Evolutionary conservation across 2,329 filamentous ascomycete species (phyloP).

Genomic region (Teratosphaeria zuluensis): DNA sequence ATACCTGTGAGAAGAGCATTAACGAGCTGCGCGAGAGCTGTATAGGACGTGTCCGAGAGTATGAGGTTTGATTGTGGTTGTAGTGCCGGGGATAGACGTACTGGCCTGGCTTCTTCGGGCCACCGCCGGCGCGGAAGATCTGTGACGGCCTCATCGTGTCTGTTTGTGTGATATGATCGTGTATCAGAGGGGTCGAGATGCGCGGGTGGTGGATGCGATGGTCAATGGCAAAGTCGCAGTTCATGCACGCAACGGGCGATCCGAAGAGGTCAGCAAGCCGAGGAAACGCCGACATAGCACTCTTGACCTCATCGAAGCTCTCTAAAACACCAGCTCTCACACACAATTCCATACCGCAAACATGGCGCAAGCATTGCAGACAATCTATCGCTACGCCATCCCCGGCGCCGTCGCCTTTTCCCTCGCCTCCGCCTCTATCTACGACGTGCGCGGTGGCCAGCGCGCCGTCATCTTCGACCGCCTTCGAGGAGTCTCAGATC

Average conservation of each 20-base stretch:
- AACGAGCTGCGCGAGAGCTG: not conserved
- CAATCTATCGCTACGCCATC: slow-evolving; percentile 59
- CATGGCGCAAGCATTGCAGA: slow-evolving; percentile 44
- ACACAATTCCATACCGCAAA: slow-evolving; percentile 2
- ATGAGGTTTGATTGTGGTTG: not conserved
- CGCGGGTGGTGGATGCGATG: not conserved
- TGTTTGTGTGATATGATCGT: not conserved
- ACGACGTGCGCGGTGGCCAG: slow-evolving; percentile 92
- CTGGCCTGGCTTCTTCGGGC: slow-evolving; percentile 33
- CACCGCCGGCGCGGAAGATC: slow-evolving; percentile 27
- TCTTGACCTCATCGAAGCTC: not conserved
- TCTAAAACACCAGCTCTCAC: not conserved
- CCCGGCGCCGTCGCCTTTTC: slow-evolving; percentile 61
- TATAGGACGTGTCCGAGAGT: not conserved
- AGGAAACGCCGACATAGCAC: not conserved
- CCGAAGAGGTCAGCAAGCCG: not conserved
- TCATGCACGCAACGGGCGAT: not conserved
- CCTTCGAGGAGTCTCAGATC: slow-evolving; percentile 81
- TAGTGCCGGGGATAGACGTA: slow-evolving; percentile 18
- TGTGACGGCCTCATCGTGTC: slow-evolving; percentile 29
- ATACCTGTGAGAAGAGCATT: slow-evolving; percentile 43
- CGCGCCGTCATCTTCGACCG: slow-evolving; percentile 98
- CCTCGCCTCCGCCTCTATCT: slow-evolving; percentile 69
- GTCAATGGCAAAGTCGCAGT: not conserved
- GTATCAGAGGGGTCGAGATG: not conserved